Evolutionary conservation across 2,329 filamentous ascomycete genomes (phyloP).

Genomic region (Ophiostoma ulmi): DNA sequence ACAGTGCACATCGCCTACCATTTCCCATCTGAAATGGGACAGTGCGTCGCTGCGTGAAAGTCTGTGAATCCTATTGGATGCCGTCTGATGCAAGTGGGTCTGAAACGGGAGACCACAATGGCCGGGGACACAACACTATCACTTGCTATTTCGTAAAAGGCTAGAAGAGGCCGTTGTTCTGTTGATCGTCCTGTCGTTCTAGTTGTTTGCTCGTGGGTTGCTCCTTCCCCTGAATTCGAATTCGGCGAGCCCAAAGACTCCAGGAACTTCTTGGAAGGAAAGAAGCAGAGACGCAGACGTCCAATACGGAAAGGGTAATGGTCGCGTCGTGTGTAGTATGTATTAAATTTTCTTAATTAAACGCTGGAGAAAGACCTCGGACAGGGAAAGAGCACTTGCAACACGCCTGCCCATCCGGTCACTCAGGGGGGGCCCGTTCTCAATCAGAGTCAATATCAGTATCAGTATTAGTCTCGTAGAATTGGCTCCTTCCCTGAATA

Average conservation of each 20-base stretch:
- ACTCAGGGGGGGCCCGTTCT: neutral
- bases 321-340: neutral
- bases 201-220: conserved; percentile 5
- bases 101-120: conserved; percentile 21
- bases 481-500: neutral
- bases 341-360: neutral
- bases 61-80: conserved; percentile 15
- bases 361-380: neutral
- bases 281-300: neutral
- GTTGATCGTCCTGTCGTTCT: neutral
- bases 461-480: neutral
- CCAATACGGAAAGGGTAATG: conserved; percentile 7
- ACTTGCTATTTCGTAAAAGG: neutral
- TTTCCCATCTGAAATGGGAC: neutral
- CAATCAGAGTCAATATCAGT: no score
- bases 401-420: neutral
- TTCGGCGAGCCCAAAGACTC: neutral
- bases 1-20: neutral
- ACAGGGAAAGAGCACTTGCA: conserved; percentile 8
- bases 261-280: neutral
- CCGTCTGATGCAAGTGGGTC: conserved; percentile 18
- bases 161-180: conserved; percentile 7
- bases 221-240: neutral
- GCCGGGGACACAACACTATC: conserved; percentile 14
- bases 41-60: neutral